These are phyloP conservation scores for Trichoderma sp. DNA, from an alignment of 2,329 filamentous ascomycete species.

Conservation along the genomic window DNA sequence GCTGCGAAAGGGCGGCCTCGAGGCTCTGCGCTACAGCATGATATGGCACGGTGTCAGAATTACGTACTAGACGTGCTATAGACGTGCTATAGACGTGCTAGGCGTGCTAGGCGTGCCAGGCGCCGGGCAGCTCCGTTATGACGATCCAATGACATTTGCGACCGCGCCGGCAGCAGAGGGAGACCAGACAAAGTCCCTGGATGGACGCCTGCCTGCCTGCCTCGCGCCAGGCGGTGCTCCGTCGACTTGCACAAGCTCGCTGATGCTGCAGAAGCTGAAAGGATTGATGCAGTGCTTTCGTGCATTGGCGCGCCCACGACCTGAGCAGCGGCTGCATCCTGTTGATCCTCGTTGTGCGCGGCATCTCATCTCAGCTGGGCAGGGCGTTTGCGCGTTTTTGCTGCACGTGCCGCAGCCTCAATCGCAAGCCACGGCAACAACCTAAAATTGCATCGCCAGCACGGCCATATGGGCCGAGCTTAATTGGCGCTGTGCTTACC, in stretches of 20 bases:
- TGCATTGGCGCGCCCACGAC: constrained; percentile 14
- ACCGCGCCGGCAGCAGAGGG: not conserved
- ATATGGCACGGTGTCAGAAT: not conserved
- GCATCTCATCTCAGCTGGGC: not conserved
- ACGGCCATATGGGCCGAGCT: not conserved
- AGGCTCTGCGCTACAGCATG: not conserved
- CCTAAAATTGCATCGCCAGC: not conserved
- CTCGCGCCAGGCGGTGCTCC: not conserved
- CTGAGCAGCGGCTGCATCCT: constrained; percentile 8
- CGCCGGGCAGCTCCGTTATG: not conserved
- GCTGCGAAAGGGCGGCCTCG: too few species aligned
- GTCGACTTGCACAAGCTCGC: not conserved
- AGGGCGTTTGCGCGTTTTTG: not conserved
- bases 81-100: not conserved
- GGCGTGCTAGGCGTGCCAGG: not conserved
- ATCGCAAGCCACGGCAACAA: not conserved
- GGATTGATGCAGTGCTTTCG: constrained; percentile 17
- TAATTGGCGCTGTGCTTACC: not conserved
- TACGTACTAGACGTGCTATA: not conserved
- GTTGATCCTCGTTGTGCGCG: constrained; percentile 8
- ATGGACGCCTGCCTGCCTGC: not conserved
- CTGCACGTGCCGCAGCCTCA: not conserved
- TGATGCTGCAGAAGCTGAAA: constrained; percentile 18
- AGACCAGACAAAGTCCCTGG: not conserved
- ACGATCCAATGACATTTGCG: not conserved